Conservation (phyloP, 2,329 filamentous ascomycete genomes). For the Trichoderma atroviride region DNA sequence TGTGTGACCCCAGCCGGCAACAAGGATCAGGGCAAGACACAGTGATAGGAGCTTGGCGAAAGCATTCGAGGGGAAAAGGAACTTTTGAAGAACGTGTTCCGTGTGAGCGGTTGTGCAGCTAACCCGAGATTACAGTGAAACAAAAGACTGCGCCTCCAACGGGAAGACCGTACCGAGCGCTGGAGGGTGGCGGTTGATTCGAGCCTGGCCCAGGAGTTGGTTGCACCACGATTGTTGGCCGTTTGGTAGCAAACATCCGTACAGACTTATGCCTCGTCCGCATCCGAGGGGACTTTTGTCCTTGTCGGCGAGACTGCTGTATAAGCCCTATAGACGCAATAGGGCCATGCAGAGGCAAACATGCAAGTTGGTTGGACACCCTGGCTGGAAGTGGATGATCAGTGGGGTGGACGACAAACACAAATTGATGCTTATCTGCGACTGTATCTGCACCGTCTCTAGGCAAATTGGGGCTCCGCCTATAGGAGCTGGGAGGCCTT, state of each 20-base stretch:
- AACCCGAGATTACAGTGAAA: background rate
- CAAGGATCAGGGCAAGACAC: background rate
- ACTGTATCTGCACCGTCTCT: background rate
- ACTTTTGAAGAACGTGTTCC: constrained; percentile 2
- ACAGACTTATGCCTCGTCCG: background rate
- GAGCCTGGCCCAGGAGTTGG: constrained; percentile 58
- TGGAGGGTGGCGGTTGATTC: background rate
- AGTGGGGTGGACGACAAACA: no score
- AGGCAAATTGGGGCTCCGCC: background rate
- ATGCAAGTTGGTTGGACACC: background rate
- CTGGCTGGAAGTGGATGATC: background rate
- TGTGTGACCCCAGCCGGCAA: background rate
- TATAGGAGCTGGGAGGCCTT: background rate
- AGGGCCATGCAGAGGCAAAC: background rate
- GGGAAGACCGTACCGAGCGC: background rate
- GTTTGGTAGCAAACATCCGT: constrained; percentile 61
- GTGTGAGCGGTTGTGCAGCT: background rate
- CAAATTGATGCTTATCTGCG: constrained; percentile 4
- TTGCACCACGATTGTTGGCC: constrained; percentile 60
- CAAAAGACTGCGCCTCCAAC: background rate
- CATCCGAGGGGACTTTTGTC: background rate
- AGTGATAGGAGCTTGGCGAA: background rate
- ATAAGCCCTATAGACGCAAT: background rate
- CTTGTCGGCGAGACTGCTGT: background rate
- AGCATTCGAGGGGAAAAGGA: background rate